These are phyloP conservation scores for Triticum urartu DNA, from an alignment of 176 grass and related monocot species.

Conservation along the genomic window DNA sequence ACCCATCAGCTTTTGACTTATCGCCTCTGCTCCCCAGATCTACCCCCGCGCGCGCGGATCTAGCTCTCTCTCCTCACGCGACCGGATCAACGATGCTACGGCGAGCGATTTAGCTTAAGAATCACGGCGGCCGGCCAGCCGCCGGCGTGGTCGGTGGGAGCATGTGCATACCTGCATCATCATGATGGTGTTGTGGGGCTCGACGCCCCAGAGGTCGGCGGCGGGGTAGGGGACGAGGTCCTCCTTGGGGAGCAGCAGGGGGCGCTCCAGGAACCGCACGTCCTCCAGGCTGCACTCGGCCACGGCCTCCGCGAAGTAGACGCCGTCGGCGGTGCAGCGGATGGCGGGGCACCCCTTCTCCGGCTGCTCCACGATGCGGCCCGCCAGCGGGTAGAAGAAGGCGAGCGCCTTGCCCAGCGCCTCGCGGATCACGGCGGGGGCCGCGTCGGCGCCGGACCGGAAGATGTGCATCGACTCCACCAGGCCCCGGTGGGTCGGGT, in stretches of 20 bases:
- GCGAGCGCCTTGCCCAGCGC: constrained; percentile 66
- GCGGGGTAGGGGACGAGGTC: constrained; percentile 84
- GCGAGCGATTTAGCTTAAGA: background rate
- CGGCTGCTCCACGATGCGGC: constrained; percentile 68
- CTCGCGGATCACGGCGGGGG: constrained; percentile 54
- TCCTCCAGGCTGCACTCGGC: constrained; percentile 88
- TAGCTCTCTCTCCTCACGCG: background rate
- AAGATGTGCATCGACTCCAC: constrained; percentile 99
- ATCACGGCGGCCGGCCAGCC: background rate
- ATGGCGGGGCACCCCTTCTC: constrained; percentile 45
- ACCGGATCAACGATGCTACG: no score
- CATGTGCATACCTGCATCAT: constrained; percentile 77
- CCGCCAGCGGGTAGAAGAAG: constrained; percentile 89
- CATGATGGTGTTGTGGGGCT: constrained; percentile 89
- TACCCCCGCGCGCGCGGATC: constrained; percentile 29
- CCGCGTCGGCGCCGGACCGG: constrained; percentile 46
- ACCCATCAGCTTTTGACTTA: constrained; percentile 14
- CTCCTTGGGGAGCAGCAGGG: constrained; percentile 72
- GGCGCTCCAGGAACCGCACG: constrained; percentile 84
- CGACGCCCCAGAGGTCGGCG: constrained; percentile 61
- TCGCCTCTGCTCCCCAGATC: constrained; percentile 33
- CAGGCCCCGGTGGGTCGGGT: constrained; percentile 91
- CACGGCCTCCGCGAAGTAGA: constrained; percentile 78
- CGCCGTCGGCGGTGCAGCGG: constrained; percentile 80
- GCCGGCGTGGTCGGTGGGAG: no score